A percentile compares a stretch with the other conserved stretches of the same genome.
phyloP scores from a whole-genome alignment of 1,284 basidiomycete genomes.

The Trichosporon ovoides region DNA sequence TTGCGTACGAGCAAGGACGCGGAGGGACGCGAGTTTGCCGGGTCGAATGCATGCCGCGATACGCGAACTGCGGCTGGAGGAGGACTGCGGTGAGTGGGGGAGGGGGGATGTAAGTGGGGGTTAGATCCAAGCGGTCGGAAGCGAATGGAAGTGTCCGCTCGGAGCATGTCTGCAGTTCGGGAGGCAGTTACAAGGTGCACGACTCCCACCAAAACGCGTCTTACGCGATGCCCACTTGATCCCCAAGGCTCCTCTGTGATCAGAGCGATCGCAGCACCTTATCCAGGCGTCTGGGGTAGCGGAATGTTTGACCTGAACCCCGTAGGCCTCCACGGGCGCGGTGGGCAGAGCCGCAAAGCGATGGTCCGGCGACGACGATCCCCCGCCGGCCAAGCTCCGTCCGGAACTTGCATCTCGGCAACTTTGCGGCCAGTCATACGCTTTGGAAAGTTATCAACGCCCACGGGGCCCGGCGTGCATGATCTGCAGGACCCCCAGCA shows the following conservation, averaged over 20 bases:
- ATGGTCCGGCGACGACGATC: constrained; percentile 6
- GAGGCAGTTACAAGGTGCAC: too few species aligned
- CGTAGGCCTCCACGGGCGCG: constrained; percentile 3
- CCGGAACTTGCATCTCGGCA: constrained; percentile 2
- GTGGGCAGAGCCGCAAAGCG: neutral
- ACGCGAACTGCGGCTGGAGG: too few species aligned
- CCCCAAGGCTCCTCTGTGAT: neutral
- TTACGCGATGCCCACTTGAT: neutral
- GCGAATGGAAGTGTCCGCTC: too few species aligned
- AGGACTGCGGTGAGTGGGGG: too few species aligned
- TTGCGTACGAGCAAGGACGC: neutral
- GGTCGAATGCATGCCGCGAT: too few species aligned
- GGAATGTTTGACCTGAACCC: neutral
- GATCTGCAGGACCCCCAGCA: neutral
- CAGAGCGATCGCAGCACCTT: neutral
- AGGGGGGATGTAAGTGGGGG: too few species aligned
- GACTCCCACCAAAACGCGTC: neutral
- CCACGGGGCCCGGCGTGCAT: neutral
- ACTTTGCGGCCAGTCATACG: neutral
- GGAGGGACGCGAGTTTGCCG: neutral
- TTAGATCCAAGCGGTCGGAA: too few species aligned
- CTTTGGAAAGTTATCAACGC: neutral
- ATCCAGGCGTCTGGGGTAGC: constrained; percentile 3
- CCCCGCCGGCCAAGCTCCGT: constrained; percentile 3
- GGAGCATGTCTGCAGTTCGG: too few species aligned